A percentile compares a stretch with the other conserved stretches of the same genome.
These are phyloP conservation scores for Erodium chrysanthum DNA, from an alignment of 441 rosid genomes.

Conservation along the genomic window DNA sequence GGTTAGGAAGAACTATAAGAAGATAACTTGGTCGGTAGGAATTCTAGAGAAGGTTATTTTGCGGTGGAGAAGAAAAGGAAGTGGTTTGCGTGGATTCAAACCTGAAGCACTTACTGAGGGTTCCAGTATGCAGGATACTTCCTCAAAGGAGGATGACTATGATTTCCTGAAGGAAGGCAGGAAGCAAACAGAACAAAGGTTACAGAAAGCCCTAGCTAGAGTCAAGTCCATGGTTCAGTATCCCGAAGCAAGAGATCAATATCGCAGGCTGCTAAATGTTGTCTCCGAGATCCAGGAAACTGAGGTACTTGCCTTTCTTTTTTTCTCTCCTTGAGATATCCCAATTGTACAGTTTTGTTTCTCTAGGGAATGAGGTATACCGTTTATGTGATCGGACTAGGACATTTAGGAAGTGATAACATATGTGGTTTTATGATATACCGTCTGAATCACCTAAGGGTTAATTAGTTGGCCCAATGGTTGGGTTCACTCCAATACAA, in stretches of 20 bases:
- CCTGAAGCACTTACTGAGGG: conserved; percentile 44
- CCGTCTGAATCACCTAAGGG: not conserved
- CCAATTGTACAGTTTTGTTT: too few species aligned
- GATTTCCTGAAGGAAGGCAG: conserved; percentile 79
- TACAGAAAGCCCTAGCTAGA: conserved; percentile 68
- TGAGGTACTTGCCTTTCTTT: conserved; percentile 38
- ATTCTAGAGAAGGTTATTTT: conserved; percentile 71
- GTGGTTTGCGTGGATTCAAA: conserved; percentile 78
- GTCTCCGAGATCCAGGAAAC: conserved; percentile 61
- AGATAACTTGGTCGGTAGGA: conserved; percentile 76
- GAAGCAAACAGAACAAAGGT: conserved; percentile 75
- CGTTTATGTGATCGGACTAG: not conserved
- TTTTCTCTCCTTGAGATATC: not conserved
- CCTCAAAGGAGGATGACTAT: conserved; percentile 53
- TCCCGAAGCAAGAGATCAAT: conserved; percentile 87
- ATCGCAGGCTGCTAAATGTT: conserved; percentile 60
- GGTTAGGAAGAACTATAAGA: conserved; percentile 63
- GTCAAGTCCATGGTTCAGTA: conserved; percentile 86
- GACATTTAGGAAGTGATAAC: not conserved
- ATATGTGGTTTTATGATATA: not conserved
- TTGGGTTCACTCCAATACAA: too few species aligned
- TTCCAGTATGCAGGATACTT: conserved; percentile 28
- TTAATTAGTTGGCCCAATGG: too few species aligned
- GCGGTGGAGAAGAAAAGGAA: conserved; percentile 84
- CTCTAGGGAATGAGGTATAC: not conserved